A percentile compares a stretch with the other conserved stretches of the same genome.
Evolutionary conservation across 2,329 filamentous ascomycete genomes (phyloP).

Genomic region (Xylariaceae sp.): DNA sequence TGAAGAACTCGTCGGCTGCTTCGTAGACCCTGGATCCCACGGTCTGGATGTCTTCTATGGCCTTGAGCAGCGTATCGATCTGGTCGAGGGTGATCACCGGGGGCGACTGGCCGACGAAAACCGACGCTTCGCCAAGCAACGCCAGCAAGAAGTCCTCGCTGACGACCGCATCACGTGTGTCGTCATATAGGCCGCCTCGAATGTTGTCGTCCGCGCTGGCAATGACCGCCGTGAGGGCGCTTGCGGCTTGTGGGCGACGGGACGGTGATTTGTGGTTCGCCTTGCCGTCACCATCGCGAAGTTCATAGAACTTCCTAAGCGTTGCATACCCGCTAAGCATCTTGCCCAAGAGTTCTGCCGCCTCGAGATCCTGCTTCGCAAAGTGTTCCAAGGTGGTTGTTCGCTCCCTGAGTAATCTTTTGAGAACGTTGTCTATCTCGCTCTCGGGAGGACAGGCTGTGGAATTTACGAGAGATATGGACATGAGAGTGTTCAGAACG

Average conservation of each 20-base stretch:
- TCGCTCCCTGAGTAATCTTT: conserved; percentile 70
- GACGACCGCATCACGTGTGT: conserved; percentile 77
- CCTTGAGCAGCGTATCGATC: conserved; percentile 67
- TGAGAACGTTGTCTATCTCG: conserved; percentile 74
- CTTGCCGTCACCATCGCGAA: conserved; percentile 66
- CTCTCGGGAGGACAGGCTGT: conserved; percentile 72
- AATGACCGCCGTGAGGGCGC: conserved; percentile 79
- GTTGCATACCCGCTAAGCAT: conserved; percentile 93
- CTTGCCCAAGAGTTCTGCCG: conserved; percentile 79
- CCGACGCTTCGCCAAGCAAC: conserved; percentile 79
- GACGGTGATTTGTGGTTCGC: conserved; percentile 53
- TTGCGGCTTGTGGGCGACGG: conserved; percentile 69
- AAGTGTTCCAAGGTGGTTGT: conserved; percentile 72
- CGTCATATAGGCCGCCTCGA: conserved; percentile 85
- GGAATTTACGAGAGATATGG: conserved; percentile 84
- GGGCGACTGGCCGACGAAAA: conserved; percentile 67
- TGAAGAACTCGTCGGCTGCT: conserved; percentile 78
- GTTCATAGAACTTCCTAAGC: conserved; percentile 84
- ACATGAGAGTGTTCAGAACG: conserved; percentile 83
- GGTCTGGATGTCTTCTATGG: conserved; percentile 69
- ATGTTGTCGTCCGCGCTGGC: conserved; percentile 88
- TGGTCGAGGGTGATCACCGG: conserved; percentile 68
- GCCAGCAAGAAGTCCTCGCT: conserved; percentile 85
- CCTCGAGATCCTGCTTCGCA: conserved; percentile 75
- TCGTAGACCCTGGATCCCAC: conserved; percentile 72